These are phyloP conservation scores for Hygrophoropsis aurantiaca DNA, from an alignment of 768 basidiomycete species.

Conservation along the genomic window DNA sequence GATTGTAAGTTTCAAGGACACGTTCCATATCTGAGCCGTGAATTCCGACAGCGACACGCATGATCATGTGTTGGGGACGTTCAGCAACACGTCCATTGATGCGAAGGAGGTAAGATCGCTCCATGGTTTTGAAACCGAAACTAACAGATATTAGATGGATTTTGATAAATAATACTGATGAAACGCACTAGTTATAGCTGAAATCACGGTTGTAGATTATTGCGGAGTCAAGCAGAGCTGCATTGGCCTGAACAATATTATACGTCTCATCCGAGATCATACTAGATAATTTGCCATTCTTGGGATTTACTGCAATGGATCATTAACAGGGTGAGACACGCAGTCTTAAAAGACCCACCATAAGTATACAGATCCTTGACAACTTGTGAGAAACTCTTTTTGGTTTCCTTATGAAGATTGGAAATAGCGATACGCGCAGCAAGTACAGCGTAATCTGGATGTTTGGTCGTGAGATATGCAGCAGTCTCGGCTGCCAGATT, in stretches of 20 bases:
- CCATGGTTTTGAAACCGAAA: constrained; percentile 99
- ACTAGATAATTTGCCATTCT: constrained; percentile 81
- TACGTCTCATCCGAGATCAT: constrained; percentile 93
- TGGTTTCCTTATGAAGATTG: constrained; percentile 98
- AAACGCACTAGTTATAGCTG: constrained; percentile 86
- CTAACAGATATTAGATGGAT: constrained; percentile 35
- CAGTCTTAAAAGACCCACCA: constrained; percentile 45
- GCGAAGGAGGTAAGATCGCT: constrained; percentile 94
- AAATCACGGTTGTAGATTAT: constrained; percentile 99
- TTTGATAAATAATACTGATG: neutral
- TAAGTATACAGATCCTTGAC: constrained; percentile 89
- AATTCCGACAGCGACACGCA: constrained; percentile 98
- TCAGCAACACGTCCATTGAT: constrained; percentile 95
- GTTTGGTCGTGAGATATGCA: constrained; percentile 94
- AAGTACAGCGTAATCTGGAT: constrained; percentile 97
- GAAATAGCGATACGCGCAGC: constrained; percentile 99
- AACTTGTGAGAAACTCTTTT: constrained; percentile 93
- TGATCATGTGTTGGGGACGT: constrained; percentile 97
- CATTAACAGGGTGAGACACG: neutral
- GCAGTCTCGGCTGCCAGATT: constrained; percentile 97
- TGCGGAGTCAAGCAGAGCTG: constrained; percentile 82
- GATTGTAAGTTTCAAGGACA: constrained; percentile 87
- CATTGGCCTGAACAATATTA: constrained; percentile 76
- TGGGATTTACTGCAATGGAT: constrained; percentile 77
- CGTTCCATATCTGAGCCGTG: constrained; percentile 88